These are phyloP conservation scores for Claviceps spartinae DNA, from an alignment of 2,329 filamentous ascomycete genomes.

Conservation along the genomic window DNA sequence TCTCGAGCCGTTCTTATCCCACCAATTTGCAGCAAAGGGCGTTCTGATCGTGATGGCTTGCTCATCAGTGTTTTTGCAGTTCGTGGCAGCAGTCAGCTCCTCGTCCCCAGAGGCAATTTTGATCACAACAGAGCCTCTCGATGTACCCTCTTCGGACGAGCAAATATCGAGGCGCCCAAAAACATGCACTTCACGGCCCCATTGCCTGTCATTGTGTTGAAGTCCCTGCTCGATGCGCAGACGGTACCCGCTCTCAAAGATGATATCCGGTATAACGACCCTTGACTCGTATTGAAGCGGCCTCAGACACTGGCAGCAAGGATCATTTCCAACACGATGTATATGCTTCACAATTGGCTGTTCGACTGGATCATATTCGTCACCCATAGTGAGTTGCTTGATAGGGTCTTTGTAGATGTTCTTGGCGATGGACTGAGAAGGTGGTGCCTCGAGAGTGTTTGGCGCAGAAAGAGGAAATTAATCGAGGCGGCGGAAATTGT, in stretches of 20 bases:
- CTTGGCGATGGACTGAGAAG: too few relatives aligned
- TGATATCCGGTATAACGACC: constrained; percentile 12
- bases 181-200: constrained; percentile 22
- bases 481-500: too few relatives aligned
- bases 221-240: constrained; percentile 28
- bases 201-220: constrained; percentile 9
- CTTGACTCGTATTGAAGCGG: not conserved
- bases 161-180: constrained; percentile 33
- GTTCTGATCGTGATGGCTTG: constrained; percentile 29
- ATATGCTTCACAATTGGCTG: too few relatives aligned
- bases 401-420: too few relatives aligned
- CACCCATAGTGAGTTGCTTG: constrained; percentile 8
- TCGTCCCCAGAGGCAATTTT: constrained; percentile 33
- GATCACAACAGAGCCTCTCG: constrained; percentile 26
- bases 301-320: too few relatives aligned
- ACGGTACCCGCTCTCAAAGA: constrained; percentile 20
- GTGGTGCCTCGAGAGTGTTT: too few relatives aligned
- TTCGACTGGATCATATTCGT: constrained; percentile 9
- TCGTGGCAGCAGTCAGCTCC: constrained; percentile 19
- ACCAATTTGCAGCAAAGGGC: constrained; percentile 22
- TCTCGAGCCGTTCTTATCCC: constrained; percentile 10
- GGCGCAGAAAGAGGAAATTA: too few relatives aligned
- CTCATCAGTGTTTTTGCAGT: constrained; percentile 10
- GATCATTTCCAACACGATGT: constrained; percentile 3
- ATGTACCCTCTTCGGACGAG: constrained; percentile 18